Conservation (phyloP, 371 early-diverging fungal species). For the Mucor circinelloides region DNA sequence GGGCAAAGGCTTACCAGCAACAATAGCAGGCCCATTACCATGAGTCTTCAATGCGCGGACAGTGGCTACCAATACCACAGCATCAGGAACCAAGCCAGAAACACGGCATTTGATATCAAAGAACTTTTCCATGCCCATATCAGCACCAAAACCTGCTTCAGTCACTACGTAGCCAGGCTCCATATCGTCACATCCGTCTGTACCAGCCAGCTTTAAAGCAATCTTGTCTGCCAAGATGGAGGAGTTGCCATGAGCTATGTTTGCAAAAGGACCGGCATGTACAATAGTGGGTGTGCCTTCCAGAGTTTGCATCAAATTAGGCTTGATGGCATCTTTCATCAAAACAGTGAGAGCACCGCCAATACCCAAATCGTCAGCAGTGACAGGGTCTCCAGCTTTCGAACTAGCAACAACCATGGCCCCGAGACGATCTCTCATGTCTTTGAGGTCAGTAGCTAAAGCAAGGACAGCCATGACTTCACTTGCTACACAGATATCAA, state of each 20-base stretch:
- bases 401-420: conserved; percentile 91
- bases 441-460: conserved; percentile 82
- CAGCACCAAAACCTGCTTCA: conserved; percentile 98
- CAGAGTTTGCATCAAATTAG: conserved; percentile 96
- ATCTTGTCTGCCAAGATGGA: conserved; percentile 93
- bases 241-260: conserved; percentile 97
- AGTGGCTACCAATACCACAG: conserved; percentile 93
- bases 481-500: conserved; percentile 94
- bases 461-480: conserved; percentile 98
- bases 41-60: conserved; percentile 96
- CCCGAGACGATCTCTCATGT: conserved; percentile 94
- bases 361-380: conserved; percentile 93
- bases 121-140: conserved; percentile 98
- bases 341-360: conserved; percentile 95
- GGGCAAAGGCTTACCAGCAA: conserved; percentile 88
- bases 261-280: conserved; percentile 98
- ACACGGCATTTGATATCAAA: conserved; percentile 96
- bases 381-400: conserved; percentile 82
- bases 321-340: conserved; percentile 97
- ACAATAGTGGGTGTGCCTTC: conserved; percentile 98
- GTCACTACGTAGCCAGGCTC: conserved; percentile 92
- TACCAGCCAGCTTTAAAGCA: conserved; percentile 90
- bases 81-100: conserved; percentile 85
- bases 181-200: conserved; percentile 47
- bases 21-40: conserved; percentile 95